Evolutionary conservation across 2,329 filamentous ascomycete genomes (phyloP).

Genomic region (Cytospora chrysosperma): DNA sequence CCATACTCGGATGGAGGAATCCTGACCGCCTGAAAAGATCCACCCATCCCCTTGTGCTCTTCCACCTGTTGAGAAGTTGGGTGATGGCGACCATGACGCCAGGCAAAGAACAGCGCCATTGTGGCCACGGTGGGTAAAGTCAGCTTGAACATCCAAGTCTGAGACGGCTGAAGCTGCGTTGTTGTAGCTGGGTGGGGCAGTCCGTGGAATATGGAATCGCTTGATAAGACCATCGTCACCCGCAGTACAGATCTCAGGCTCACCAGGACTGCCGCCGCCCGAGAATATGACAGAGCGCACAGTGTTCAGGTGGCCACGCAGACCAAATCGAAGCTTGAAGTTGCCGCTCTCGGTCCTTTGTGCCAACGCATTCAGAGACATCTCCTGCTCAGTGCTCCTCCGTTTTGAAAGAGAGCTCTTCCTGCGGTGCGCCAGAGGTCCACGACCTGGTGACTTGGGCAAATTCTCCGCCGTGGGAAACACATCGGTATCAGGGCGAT

Average conservation of each 20-base stretch:
- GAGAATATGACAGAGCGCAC: slow-evolving; percentile 96
- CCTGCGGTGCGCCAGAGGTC: slow-evolving; percentile 68
- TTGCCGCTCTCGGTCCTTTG: slow-evolving; percentile 69
- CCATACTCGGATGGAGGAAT: slow-evolving; percentile 91
- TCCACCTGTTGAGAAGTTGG: slow-evolving; percentile 86
- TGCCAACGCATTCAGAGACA: slow-evolving; percentile 47
- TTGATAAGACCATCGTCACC: slow-evolving; percentile 96
- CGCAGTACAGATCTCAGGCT: slow-evolving; percentile 94
- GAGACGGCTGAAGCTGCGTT: slow-evolving; percentile 55
- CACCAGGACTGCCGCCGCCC: slow-evolving; percentile 88
- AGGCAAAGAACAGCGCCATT: slow-evolving; percentile 85
- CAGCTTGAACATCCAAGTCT: slow-evolving; percentile 87
- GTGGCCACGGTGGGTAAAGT: slow-evolving; percentile 94
- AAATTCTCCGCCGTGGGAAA: slow-evolving; percentile 81
- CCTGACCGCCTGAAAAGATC: slow-evolving; percentile 97
- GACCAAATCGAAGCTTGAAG: slow-evolving; percentile 90
- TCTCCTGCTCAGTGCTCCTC: slow-evolving; percentile 66
- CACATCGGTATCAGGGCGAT: slow-evolving; percentile 79
- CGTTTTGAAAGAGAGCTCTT: slow-evolving; percentile 77
- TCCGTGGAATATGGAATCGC: slow-evolving; percentile 90
- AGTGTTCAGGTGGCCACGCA: slow-evolving; percentile 89
- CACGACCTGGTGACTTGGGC: slow-evolving; percentile 76
- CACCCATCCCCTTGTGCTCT: slow-evolving; percentile 89
- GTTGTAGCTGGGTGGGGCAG: slow-evolving; percentile 51
- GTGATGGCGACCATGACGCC: slow-evolving; percentile 81